Percentiles rank a stretch among this genome's conserved stretches.
These are phyloP conservation scores for Colletotrichum somersetense DNA, from an alignment of 2,329 filamentous ascomycete species.

Conservation along the genomic window DNA sequence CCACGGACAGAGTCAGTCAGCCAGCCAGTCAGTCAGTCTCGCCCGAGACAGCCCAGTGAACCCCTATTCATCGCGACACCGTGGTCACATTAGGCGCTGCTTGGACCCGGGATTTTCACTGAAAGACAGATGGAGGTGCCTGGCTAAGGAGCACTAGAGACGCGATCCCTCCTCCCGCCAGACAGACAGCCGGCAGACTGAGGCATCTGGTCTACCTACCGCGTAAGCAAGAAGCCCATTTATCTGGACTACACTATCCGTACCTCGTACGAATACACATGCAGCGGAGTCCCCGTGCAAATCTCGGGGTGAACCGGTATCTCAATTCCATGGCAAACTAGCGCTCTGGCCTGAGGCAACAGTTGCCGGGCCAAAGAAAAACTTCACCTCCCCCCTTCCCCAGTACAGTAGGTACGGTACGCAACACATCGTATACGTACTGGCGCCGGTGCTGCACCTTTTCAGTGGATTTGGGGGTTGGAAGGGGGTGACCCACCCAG, in stretches of 20 bases:
- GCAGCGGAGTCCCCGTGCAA: constrained; percentile 42
- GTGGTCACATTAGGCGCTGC: neutral
- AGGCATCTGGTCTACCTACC: no score
- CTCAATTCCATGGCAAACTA: constrained; percentile 42
- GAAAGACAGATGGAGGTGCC: neutral
- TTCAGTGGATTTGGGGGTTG: constrained; percentile 39
- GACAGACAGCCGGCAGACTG: neutral
- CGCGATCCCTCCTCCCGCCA: neutral
- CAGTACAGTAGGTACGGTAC: neutral
- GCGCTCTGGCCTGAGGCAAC: constrained; percentile 42
- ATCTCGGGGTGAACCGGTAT: constrained; percentile 44
- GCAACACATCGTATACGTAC: no score
- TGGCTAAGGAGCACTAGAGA: constrained; percentile 10
- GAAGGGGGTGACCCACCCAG: constrained; percentile 32
- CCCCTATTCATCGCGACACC: constrained; percentile 6
- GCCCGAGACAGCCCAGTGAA: neutral
- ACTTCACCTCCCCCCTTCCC: neutral
- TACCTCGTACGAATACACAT: neutral
- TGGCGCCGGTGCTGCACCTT: constrained; percentile 25
- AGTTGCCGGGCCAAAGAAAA: constrained; percentile 32
- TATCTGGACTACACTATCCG: no score
- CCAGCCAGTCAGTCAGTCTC: neutral
- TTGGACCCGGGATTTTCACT: neutral
- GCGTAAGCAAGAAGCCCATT: no score
- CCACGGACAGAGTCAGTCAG: neutral